Percentiles rank a stretch among this genome's conserved stretches.
phyloP scores from a whole-genome alignment of 805 yeast genomes.

The Metschnikowia baotianmanensis region DNA sequence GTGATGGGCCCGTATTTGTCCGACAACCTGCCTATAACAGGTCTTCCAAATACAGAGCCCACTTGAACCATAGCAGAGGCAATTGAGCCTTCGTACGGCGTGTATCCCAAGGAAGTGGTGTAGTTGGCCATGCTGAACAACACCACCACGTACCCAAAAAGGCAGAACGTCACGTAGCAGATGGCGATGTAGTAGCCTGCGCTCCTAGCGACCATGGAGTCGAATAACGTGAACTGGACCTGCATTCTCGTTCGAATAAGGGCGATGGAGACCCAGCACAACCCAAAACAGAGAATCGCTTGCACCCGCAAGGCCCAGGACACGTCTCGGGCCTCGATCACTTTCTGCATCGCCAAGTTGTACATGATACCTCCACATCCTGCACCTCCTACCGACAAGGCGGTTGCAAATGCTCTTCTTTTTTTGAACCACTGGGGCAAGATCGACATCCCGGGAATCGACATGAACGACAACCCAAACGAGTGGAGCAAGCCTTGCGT shows the following conservation, averaged over 20 bases:
- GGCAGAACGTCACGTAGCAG: constrained; percentile 45
- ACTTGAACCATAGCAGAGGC: constrained; percentile 60
- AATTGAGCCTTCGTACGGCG: constrained; percentile 51
- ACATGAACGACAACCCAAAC: constrained; percentile 51
- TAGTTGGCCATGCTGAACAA: constrained; percentile 60
- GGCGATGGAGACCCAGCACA: constrained; percentile 15
- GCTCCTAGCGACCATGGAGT: constrained; percentile 35
- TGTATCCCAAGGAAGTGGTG: constrained; percentile 58
- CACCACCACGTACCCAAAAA: constrained; percentile 60
- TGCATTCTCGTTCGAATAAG: constrained; percentile 18
- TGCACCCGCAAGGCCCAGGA: constrained; percentile 53
- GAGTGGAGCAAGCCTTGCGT: constrained; percentile 70
- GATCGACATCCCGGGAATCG: constrained; percentile 57
- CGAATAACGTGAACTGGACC: constrained; percentile 36
- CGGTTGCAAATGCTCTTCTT: constrained; percentile 55
- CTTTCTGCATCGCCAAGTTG: constrained; percentile 40
- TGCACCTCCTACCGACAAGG: constrained; percentile 48
- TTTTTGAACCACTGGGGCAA: constrained; percentile 72
- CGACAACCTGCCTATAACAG: constrained; percentile 48
- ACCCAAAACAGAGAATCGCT: constrained; percentile 17
- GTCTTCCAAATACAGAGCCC: constrained; percentile 57
- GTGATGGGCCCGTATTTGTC: constrained; percentile 55
- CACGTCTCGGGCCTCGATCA: constrained; percentile 37
- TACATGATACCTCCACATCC: constrained; percentile 53
- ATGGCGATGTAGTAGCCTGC: constrained; percentile 44